Evolutionary conservation across 1,139 yeast species (phyloP), one percentile per base, ranked within the genome.

Genomic region (Geotrichum aggregatum): DNA sequence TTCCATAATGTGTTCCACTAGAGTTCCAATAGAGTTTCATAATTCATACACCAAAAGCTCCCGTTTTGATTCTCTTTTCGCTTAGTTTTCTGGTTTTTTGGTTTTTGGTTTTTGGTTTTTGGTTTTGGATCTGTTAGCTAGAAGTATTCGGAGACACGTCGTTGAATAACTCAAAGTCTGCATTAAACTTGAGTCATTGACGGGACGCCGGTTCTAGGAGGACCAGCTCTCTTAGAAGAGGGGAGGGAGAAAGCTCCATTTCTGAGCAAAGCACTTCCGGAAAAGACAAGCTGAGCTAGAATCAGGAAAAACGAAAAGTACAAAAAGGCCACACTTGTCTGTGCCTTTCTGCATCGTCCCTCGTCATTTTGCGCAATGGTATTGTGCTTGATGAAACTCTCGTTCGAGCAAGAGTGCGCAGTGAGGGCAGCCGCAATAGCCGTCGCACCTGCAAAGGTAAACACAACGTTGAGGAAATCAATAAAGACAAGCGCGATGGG

Each of bases 291-390:
- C 57, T 91, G 80, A 65, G 79, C 86, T 61, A 88, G 72, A 69
- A 87, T 84, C 69, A 84, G 74, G 67, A 83, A 82, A 76, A 85
- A 82, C 56, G 94, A 77, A 71, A 92, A 83, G 84, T 82, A 92
- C 66, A 89, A 80, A 84, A 92, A 92, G 58, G 96, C 96, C 63
- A 80, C 80, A 36, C 87, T 74, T 59, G 95, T 95, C 77, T 92
- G 98, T 55, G 95, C 92, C 76, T 87, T 83, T 79, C 97, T 87
- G 77, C 98, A 92, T 77, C 97, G 82, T 64, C 80, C 84, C 26
- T 73, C 62, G 45, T 83, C 76, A 60, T 95, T 95, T 75, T 87
- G 91, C 59, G 84, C 71, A 61, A 89, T 79, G 59, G 71, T 73
- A 78, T 91, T 88, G 61, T 61, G 41, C 62, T 81, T 75, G 61